Evolutionary conservation across 805 yeast species (phyloP).

Genomic region (Candida quercuum): DNA sequence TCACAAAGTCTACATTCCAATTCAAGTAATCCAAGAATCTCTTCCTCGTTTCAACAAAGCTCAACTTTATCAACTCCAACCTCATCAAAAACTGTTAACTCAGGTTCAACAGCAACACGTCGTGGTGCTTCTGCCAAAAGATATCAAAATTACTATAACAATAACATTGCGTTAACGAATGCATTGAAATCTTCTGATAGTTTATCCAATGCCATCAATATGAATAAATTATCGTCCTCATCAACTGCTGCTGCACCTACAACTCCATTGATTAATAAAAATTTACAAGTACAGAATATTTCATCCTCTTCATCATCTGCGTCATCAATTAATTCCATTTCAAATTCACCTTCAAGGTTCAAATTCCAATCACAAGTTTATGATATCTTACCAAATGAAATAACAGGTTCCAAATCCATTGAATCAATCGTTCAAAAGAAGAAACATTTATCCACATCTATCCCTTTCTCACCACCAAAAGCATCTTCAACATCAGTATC

Average conservation of each 20-base stretch:
- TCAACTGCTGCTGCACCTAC: too few species aligned
- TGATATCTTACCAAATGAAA: slow-evolving; percentile 25
- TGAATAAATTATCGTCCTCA: neutral
- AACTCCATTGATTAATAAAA: too few species aligned
- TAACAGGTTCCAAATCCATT: neutral
- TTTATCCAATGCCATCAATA: slow-evolving; percentile 11
- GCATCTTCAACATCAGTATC: too few species aligned
- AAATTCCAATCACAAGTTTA: slow-evolving; percentile 33
- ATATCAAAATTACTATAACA: slow-evolving; percentile 44
- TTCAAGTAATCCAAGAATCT: slow-evolving; percentile 9
- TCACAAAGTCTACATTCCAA: slow-evolving; percentile 14
- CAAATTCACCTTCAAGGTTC: slow-evolving; percentile 23
- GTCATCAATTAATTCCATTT: slow-evolving; percentile 10
- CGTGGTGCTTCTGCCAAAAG: slow-evolving; percentile 42
- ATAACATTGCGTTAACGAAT: slow-evolving; percentile 36
- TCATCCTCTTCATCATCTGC: slow-evolving; percentile 10
- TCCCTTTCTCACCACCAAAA: too few species aligned
- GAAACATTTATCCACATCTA: too few species aligned
- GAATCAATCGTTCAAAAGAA: too few species aligned
- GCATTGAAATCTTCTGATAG: slow-evolving; percentile 38
- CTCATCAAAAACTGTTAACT: slow-evolving; percentile 13
- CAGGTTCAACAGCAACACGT: slow-evolving; percentile 15
- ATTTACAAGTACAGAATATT: slow-evolving; percentile 1
- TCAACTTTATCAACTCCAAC: slow-evolving; percentile 25
- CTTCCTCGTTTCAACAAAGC: too few species aligned